Evolutionary conservation across 2,329 filamentous ascomycete genomes (phyloP).

Genomic region (Apiospora pterosperma): DNA sequence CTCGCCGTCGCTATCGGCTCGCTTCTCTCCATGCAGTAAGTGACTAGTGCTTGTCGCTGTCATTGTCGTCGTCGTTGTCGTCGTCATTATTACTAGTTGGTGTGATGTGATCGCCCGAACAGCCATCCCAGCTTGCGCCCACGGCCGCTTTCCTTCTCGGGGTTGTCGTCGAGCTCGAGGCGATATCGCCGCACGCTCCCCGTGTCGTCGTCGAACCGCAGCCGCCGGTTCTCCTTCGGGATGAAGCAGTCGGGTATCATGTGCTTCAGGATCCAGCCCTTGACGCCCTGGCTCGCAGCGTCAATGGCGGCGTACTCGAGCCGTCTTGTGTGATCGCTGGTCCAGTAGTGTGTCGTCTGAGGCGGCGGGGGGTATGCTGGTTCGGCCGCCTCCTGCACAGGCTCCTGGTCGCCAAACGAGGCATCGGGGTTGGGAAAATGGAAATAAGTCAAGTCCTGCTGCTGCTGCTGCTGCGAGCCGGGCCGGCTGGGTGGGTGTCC

Average conservation of each 20-base stretch:
- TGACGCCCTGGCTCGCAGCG: conserved; percentile 55
- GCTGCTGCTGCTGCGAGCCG: conserved; percentile 21
- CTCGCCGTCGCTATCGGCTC: not conserved
- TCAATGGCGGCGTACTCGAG: conserved; percentile 67
- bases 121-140: conserved; percentile 26
- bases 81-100: not conserved
- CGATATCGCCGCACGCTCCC: conserved; percentile 63
- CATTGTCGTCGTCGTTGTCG: not conserved
- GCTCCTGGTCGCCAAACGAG: conserved; percentile 8
- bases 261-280: conserved; percentile 56
- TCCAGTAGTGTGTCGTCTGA: conserved; percentile 65
- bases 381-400: conserved; percentile 7
- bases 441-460: conserved; percentile 39
- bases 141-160: conserved; percentile 15
- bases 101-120: conserved; percentile 15
- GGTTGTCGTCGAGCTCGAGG: conserved; percentile 51
- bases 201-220: conserved; percentile 58
- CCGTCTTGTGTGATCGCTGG: conserved; percentile 58
- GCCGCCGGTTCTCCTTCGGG: conserved; percentile 42
- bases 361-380: conserved; percentile 42
- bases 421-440: conserved; percentile 46
- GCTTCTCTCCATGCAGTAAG: not conserved
- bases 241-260: conserved; percentile 60
- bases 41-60: not conserved
- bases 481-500: conserved; percentile 8